Evolutionary conservation across 805 yeast species (phyloP).

Genomic region (Pichia scutulata): DNA sequence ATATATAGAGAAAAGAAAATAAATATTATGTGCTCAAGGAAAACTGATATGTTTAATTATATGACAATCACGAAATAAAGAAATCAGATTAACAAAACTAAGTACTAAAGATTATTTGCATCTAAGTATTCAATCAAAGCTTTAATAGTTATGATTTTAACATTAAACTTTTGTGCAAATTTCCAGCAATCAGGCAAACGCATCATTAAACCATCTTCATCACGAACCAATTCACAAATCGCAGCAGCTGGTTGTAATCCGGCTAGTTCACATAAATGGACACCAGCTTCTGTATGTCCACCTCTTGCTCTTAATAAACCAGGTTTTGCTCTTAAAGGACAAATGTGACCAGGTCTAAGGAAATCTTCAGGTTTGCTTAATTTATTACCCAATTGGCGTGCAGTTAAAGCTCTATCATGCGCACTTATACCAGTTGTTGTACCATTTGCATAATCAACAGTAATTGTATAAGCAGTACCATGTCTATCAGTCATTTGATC

Average conservation of each 20-base stretch:
- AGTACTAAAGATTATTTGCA: constrained; percentile 11
- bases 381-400: constrained; percentile 59
- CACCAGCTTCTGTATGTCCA: constrained; percentile 98
- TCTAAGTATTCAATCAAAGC: constrained; percentile 53
- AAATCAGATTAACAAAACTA: neutral
- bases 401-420: constrained; percentile 84
- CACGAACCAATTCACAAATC: constrained; percentile 90
- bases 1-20: too few relatives aligned
- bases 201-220: constrained; percentile 93
- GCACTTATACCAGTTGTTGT: constrained; percentile 98
- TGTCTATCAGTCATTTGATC: constrained; percentile 64
- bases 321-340: constrained; percentile 85
- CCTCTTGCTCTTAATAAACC: constrained; percentile 76
- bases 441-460: constrained; percentile 78
- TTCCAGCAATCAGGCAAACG: constrained; percentile 76
- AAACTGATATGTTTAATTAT: neutral
- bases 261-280: constrained; percentile 71
- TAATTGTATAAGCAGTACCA: constrained; percentile 94
- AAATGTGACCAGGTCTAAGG: constrained; percentile 87
- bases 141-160: constrained; percentile 75
- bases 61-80: too few relatives aligned
- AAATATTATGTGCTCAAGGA: too few relatives aligned
- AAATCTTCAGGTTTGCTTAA: constrained; percentile 53
- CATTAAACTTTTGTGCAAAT: constrained; percentile 53
- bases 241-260: constrained; percentile 82